Conservation (phyloP, 805 yeast species). For the Tetrapisispora namnaoensis region DNA sequence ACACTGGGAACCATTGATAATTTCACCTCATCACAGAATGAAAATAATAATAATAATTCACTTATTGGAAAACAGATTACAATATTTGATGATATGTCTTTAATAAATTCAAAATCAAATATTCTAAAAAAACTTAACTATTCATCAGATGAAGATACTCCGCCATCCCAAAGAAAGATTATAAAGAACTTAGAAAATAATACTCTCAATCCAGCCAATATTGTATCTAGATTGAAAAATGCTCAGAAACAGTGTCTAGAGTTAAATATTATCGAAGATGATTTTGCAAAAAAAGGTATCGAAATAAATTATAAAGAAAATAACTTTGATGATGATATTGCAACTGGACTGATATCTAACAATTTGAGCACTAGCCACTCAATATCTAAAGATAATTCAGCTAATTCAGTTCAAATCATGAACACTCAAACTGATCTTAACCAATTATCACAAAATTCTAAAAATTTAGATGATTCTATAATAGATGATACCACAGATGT, state of each 20-base stretch:
- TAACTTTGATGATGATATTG: neutral
- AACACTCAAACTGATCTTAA: neutral
- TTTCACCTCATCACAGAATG: neutral
- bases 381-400: neutral
- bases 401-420: neutral
- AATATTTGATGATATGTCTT: neutral
- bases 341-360: neutral
- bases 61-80: neutral
- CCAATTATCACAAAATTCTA: neutral
- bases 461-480: conserved; percentile 4
- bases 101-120: neutral
- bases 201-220: conserved; percentile 31
- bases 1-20: neutral
- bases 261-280: neutral
- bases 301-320: conserved; percentile 2
- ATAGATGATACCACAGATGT: conserved; percentile 15
- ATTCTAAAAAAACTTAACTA: conserved; percentile 1
- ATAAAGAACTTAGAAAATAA: neutral
- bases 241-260: conserved; percentile 15
- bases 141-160: conserved; percentile 7
- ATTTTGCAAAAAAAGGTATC: neutral
- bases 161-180: conserved; percentile 6
- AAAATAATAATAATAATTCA: too few species aligned
- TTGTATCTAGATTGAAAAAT: conserved; percentile 31
- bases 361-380: neutral